Evolutionary conservation across 495 filamentous ascomycete genomes (phyloP), one percentile per base, ranked within the genome.

Genomic region (Aspergillus affinis): DNA sequence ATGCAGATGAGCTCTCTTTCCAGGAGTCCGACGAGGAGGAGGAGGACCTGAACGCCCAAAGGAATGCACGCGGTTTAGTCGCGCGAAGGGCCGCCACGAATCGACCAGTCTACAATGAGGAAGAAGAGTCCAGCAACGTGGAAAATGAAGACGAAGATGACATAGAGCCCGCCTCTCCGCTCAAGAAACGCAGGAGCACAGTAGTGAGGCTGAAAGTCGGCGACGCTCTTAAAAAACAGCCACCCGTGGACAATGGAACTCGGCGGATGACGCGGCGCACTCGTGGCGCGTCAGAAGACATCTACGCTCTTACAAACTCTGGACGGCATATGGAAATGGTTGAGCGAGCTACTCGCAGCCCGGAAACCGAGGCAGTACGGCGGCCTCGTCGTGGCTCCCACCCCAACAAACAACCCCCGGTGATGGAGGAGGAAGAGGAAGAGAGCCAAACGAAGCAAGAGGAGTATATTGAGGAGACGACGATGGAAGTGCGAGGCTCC

Each of bases 281-380:
- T 19, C 82, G 85, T 48, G 84, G 84, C 57, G 75, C 82, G 9
- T 78, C 81, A 6, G 84, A 84, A 45, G 82, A 87, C 17, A 79
- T 88, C 15, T 75, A 87, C 47, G 85, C 81, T 18, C 76, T 96
- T 32, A 87, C 90, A 0, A 87, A 86, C 65, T 95, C 91, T 3
- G 92, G 92, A 13, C 84, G 81, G 65, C 90, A 95, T 69, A 83
- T 86, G 57, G 67, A 82, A 56, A 77, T 83, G 15, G 76, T 86
- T 29, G 72, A 81, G 57, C 76, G 81, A 29, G 84, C 82, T 46
- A 91, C 89, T 13, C 79, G 71, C 45, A 91, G 84, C 61, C 92
- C 91, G 2, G 89, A 92, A 62, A 65, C 78, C 30, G 69, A 79
- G 51, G 57, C 69, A 27, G 71, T 71, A 50, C 80, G 86, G 57